Percentiles rank a stretch among this genome's conserved stretches.
These are phyloP conservation scores for Penicillium flavigenum DNA, from an alignment of 495 filamentous ascomycete genomes.

Conservation along the genomic window DNA sequence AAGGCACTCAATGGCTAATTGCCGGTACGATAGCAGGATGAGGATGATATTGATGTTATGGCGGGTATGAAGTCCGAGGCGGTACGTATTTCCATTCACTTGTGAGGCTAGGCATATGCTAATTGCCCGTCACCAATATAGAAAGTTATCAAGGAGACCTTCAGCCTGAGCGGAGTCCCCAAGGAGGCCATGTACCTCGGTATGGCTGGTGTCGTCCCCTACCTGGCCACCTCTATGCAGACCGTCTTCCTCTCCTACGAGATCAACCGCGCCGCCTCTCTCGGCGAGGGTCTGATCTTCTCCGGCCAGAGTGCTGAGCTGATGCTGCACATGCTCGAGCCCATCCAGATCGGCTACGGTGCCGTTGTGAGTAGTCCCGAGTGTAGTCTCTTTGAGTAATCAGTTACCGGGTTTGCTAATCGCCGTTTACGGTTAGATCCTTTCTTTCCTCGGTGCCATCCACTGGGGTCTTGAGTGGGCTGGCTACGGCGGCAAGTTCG, in stretches of 20 bases:
- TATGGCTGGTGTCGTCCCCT: conserved; percentile 85
- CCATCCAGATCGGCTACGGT: conserved; percentile 89
- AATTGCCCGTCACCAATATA: conserved; percentile 32
- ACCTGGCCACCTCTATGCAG: conserved; percentile 80
- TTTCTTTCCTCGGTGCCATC: conserved; percentile 93
- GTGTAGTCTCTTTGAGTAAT: background rate
- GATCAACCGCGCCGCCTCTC: conserved; percentile 61
- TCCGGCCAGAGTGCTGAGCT: conserved; percentile 68
- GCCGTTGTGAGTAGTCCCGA: conserved; percentile 65
- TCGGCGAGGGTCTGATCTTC: conserved; percentile 64
- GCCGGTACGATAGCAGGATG: conserved; percentile 26
- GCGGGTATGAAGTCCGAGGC: conserved; percentile 69
- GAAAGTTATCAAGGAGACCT: conserved; percentile 85
- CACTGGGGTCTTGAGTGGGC: conserved; percentile 92
- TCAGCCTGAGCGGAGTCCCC: conserved; percentile 74
- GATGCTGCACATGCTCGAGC: conserved; percentile 78
- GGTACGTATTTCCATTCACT: conserved; percentile 49
- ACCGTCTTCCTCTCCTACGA: conserved; percentile 87
- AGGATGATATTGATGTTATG: conserved; percentile 60
- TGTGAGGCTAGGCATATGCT: conserved; percentile 9
- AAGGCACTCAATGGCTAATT: conserved; percentile 31
- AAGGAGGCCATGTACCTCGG: conserved; percentile 78
- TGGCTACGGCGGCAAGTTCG: conserved; percentile 66
- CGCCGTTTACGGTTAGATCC: conserved; percentile 54
- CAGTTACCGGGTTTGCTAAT: conserved; percentile 10